Conservation (phyloP, 345 rosid species). For the Zanthoxylum bungeanum region DNA sequence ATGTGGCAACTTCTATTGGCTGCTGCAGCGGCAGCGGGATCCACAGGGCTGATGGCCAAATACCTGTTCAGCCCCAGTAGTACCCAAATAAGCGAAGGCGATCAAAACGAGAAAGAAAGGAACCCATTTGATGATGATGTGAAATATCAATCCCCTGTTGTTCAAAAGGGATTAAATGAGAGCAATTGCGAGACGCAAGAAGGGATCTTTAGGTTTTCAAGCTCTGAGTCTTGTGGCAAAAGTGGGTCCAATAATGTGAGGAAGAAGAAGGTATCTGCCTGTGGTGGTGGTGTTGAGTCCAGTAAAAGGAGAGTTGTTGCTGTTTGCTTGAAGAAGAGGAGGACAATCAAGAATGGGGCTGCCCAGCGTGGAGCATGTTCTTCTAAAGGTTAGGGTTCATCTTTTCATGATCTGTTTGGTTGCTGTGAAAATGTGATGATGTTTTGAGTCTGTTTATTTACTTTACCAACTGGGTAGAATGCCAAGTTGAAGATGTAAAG, state of each 20-base stretch:
- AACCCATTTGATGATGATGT: slow-evolving; percentile 5
- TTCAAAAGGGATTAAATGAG: slow-evolving; percentile 19
- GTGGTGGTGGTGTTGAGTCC: slow-evolving; percentile 17
- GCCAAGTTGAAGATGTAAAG: too few relatives aligned
- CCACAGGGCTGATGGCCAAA: slow-evolving; percentile 60
- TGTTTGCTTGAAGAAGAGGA: slow-evolving; percentile 61
- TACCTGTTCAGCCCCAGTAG: slow-evolving; percentile 33
- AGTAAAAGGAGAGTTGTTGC: slow-evolving; percentile 31
- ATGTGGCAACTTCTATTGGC: slow-evolving; percentile 86
- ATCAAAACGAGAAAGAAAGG: slow-evolving; percentile 8
- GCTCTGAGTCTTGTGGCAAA: slow-evolving; percentile 40
- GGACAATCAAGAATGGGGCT: slow-evolving; percentile 40
- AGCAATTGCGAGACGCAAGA: slow-evolving; percentile 27
- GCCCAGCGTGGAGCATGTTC: slow-evolving; percentile 37
- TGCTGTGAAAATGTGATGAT: not conserved
- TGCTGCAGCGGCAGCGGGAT: slow-evolving; percentile 72
- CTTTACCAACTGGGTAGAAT: not conserved
- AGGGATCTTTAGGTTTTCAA: slow-evolving; percentile 70
- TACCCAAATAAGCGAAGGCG: not conserved
- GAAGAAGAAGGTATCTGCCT: slow-evolving; percentile 32
- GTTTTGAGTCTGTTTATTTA: not conserved
- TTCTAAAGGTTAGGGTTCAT: slow-evolving; percentile 40
- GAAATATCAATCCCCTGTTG: slow-evolving; percentile 15
- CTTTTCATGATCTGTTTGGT: slow-evolving; percentile 10
- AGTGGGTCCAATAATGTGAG: slow-evolving; percentile 26